Evolutionary conservation across 2,329 filamentous ascomycete species (phyloP), one percentile per base, ranked within the genome.

Genomic region (Chaetomium globosum): DNA sequence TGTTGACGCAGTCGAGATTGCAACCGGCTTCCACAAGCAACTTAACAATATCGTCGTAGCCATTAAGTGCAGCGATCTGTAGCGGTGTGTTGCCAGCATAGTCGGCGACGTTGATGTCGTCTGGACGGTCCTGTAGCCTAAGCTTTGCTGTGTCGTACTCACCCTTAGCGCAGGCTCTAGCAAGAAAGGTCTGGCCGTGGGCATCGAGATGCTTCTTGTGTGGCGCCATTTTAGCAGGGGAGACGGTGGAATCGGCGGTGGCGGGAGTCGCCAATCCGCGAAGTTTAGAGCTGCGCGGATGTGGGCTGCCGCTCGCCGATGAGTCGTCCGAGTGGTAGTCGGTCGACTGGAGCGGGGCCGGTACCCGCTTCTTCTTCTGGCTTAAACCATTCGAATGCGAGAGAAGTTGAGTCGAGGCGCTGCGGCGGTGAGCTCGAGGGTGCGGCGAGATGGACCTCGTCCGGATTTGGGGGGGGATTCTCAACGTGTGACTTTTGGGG

Each of bases 51-150:
- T 95, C 87, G 36, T 89, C 88, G 75, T 89, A 91, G 7, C 95
- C 95, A 73, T 95, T 90, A 65, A 99, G 83, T 36, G 93, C 88
- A 39, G 95, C 94, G 70, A 97, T 95, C 76, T 99, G 95, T 39
- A 99, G 82, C 28, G 95, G 95, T 0, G 94, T 96, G 73, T 98
- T 98, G n/a, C 92, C 92, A 16, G 95, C 95, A 75, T 97, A 96
- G 74, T 99, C 95, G 28, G 91, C 87, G 65, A 93, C 85, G 71
- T 99, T 91, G 61, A 98, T 78, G 76, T 98, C 93, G 68, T 96
- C 91, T 0, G 92, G 93, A 23, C 93, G 86, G 74, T 96, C 91
- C 9, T 85, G 81, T 36, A 93, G 84, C 68, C 91, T 86, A 71
- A 86, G 84, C 75, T 91, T 93, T 19, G 92, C 93, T 10, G 83